Conservation (phyloP, 345 rosid species). For the Euphorbia lathyris region DNA sequence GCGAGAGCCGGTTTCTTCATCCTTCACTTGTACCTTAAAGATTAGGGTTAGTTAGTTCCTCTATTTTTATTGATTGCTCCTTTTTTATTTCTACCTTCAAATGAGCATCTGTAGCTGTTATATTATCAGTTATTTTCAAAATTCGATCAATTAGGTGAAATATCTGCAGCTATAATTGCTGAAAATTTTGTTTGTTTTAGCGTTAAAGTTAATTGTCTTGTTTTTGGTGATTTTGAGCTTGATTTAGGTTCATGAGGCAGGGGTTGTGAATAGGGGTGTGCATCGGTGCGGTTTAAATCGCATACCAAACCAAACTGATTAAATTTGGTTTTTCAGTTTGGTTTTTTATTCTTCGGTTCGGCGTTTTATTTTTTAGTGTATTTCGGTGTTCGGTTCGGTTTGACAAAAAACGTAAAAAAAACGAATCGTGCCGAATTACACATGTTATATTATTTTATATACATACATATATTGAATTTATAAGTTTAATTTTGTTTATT, state of each 20-base stretch:
- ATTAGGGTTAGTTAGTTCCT: slow-evolving; percentile 35
- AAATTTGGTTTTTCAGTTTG: no score
- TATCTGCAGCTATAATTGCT: not conserved
- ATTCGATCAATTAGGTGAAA: not conserved
- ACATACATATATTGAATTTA: no score
- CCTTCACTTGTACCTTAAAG: slow-evolving; percentile 51
- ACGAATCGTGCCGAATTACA: no score
- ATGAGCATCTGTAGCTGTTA: not conserved
- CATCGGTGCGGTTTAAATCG: no score
- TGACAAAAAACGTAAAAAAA: no score
- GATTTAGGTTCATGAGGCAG: slow-evolving; percentile 46
- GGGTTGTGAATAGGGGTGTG: slow-evolving; percentile 57
- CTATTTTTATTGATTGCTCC: not conserved
- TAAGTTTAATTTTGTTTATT: no score
- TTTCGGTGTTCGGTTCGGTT: no score
- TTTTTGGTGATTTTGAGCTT: not conserved
- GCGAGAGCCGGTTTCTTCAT: slow-evolving; percentile 49
- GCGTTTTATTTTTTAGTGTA: no score
- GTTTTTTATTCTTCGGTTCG: no score
- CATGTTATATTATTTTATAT: no score
- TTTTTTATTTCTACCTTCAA: not conserved
- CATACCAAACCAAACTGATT: no score
- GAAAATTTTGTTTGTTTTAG: not conserved
- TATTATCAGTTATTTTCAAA: not conserved
- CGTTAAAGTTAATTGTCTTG: not conserved